phyloP scores from a whole-genome alignment of 352 stramenopile species.

The Phytopythium oedochilum region DNA sequence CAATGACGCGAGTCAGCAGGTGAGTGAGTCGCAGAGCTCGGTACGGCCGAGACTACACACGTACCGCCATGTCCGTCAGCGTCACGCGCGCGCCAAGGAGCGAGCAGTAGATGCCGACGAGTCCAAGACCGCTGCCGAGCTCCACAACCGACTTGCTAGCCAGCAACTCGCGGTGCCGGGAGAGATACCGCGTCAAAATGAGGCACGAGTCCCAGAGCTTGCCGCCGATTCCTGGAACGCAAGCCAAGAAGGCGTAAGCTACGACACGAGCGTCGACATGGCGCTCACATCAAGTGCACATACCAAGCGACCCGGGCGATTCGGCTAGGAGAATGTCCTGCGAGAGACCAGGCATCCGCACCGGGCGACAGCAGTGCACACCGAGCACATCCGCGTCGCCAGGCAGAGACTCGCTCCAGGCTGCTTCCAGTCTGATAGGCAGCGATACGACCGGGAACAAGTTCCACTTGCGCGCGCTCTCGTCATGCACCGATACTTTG shows the following conservation, averaged over 20 bases:
- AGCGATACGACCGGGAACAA: constrained; percentile 67
- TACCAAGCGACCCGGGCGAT: constrained; percentile 66
- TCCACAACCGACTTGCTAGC: constrained; percentile 51
- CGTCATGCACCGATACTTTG: constrained; percentile 25
- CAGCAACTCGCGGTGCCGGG: constrained; percentile 29
- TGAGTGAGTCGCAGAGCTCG: no score
- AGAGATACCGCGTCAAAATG: constrained; percentile 62
- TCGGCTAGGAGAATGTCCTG: constrained; percentile 67
- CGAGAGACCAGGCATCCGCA: constrained; percentile 42
- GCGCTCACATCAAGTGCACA: constrained; percentile 3
- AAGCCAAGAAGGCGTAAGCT: constrained; percentile 8
- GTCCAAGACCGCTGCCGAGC: constrained; percentile 64
- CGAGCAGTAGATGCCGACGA: constrained; percentile 73
- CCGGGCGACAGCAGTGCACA: constrained; percentile 66
- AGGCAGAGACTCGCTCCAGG: constrained; percentile 10
- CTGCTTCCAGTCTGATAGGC: constrained; percentile 29
- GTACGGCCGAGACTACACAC: no score
- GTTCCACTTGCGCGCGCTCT: constrained; percentile 35
- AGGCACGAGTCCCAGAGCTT: constrained; percentile 84
- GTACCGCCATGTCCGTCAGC: constrained; percentile 66
- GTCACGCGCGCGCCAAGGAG: constrained; percentile 55
- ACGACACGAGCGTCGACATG: no score
- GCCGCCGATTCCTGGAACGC: constrained; percentile 54
- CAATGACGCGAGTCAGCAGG: constrained; percentile 1
- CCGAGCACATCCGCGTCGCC: constrained; percentile 28